Base-by-base conservation (phyloP, 441 rosid genomes). In the Pelargonium australe region DNA sequence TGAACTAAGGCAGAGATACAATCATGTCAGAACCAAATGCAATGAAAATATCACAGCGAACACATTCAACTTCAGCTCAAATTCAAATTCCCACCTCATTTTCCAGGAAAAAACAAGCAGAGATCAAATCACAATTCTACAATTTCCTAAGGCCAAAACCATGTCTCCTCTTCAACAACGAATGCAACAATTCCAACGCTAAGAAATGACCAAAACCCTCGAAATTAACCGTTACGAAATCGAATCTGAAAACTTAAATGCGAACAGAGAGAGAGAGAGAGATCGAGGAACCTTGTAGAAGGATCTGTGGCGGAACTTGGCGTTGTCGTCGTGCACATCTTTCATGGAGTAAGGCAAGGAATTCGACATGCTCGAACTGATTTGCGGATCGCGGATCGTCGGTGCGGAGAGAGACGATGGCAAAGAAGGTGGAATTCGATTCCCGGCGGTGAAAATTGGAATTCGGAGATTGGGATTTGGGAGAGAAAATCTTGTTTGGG, bases 291-390 rank as follows among this genome's bases (percentile, higher is more conserved):
- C 96, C 96, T 90, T 83, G 75, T 74, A 72, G 70, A 82, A 75
- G 71, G 99, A 87, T 68, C 97, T 90, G 58, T 83, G 95, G 74
- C 91, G 93, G 77, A 90, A 92, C 85, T 95, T 92, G 81, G 96
- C 98, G 81, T 92, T 90, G 72, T 92, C 99, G 79, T 92, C 89
- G 76, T 87, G 83, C 43, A 92, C 76, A 84, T 92, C 98, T 84
- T 83, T 88, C 78, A 79, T 76, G 12, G 99, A 90, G 77, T 85
- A 90, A 17, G 96, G 97, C 45, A 92, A 83, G 40, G 91, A 77
- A 63, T 82, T 82, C 78, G 96, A 85, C 97, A 92, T 89, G 70
- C 58, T 83, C 60, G 73, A 57, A 17, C 63, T 57, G 63, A 10
- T 7, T 55, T 20, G 13, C 61, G 61, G 2, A 17, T 57, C 31